Conservation (phyloP, 768 basidiomycete species). For the Boletus barrowsii region DNA sequence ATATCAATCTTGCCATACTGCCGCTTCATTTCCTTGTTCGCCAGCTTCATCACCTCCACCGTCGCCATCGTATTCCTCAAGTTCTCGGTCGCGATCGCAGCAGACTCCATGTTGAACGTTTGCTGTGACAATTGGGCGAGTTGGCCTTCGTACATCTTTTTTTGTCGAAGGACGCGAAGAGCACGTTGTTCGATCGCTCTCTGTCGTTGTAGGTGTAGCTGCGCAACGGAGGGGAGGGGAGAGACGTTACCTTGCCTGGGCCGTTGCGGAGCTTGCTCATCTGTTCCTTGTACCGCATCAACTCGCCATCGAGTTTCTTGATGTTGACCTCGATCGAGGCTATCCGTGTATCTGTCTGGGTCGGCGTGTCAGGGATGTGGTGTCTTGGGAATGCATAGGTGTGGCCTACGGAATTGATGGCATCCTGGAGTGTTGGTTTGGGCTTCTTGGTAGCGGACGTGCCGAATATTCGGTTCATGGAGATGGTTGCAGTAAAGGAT, state of each 20-base stretch:
- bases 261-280: conserved; percentile 92
- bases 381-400: not conserved
- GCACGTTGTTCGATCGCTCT: conserved; percentile 93
- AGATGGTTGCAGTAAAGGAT: not conserved
- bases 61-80: conserved; percentile 98
- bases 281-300: conserved; percentile 90
- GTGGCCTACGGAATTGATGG: conserved; percentile 78
- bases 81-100: conserved; percentile 95
- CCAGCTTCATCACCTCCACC: conserved; percentile 90
- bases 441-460: conserved; percentile 74
- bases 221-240: not conserved
- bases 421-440: conserved; percentile 84
- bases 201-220: conserved; percentile 36
- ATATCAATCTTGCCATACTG: conserved; percentile 98
- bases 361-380: not conserved
- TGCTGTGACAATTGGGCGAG: conserved; percentile 90
- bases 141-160: conserved; percentile 93
- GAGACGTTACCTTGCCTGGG: conserved; percentile 77
- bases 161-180: conserved; percentile 88
- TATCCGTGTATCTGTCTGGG: conserved; percentile 82
- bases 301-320: conserved; percentile 92
- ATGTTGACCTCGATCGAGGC: conserved; percentile 94
- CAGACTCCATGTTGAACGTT: conserved; percentile 98
- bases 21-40: conserved; percentile 94
- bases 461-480: conserved; percentile 88